A percentile compares a stretch with the other conserved stretches of the same genome.
Conservation (phyloP, 768 basidiomycete species). For the Russula lepida region DNA sequence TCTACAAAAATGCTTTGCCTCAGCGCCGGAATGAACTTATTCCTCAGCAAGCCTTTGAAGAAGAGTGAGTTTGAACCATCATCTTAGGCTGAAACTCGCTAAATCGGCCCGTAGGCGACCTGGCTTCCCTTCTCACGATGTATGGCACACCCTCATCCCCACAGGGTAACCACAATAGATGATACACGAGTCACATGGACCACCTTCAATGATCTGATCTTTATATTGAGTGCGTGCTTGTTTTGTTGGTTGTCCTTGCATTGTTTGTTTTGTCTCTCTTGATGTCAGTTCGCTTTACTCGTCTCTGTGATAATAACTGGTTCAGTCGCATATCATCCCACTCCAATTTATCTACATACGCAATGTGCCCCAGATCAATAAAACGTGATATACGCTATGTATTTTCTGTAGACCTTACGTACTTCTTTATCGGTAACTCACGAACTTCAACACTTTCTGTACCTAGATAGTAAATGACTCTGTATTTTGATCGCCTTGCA, state of each 20-base stretch:
- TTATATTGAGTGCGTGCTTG: not conserved
- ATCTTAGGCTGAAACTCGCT: not conserved
- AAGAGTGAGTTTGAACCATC: constrained; percentile 33
- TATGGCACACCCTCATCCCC: constrained; percentile 29
- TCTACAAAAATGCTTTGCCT: constrained; percentile 67
- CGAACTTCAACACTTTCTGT: not conserved
- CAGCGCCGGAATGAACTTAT: constrained; percentile 73
- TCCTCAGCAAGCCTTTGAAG: constrained; percentile 65
- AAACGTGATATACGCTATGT: not conserved
- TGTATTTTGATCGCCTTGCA: too few relatives aligned
- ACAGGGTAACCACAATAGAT: not conserved
- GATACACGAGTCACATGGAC: not conserved
- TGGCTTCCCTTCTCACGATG: constrained; percentile 44
- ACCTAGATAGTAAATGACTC: not conserved
- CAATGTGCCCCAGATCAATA: constrained; percentile 1
- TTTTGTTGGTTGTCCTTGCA: not conserved
- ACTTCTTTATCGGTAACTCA: not conserved
- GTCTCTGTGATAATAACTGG: not conserved
- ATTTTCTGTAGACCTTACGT: not conserved
- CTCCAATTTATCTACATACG: not conserved
- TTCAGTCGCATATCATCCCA: not conserved
- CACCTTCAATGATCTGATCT: not conserved
- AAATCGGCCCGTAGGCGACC: constrained; percentile 34
- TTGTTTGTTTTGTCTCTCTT: not conserved
- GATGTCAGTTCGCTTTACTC: not conserved